Conservation (phyloP, 2,329 filamentous ascomycete species). For the Onygenales sp. region DNA sequence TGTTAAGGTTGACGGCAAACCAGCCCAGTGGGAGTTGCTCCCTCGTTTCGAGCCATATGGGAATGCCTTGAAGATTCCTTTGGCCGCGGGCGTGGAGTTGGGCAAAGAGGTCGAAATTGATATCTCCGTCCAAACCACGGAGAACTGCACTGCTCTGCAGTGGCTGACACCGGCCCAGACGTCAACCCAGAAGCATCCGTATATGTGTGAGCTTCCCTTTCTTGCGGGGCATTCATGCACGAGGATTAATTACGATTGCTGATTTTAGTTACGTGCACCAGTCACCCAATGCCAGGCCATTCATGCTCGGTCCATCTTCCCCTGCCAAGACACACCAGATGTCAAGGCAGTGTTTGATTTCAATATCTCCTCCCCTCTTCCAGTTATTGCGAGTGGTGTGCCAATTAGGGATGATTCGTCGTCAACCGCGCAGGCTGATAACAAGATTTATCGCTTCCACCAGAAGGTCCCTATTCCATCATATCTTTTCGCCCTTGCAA, state of each 20-base stretch:
- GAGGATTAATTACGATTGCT: not conserved
- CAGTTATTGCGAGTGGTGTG: slow-evolving; percentile 86
- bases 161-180: slow-evolving; percentile 93
- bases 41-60: slow-evolving; percentile 61
- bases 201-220: slow-evolving; percentile 56
- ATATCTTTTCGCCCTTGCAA: slow-evolving; percentile 88
- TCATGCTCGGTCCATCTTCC: slow-evolving; percentile 85
- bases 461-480: slow-evolving; percentile 88
- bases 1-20: slow-evolving; percentile 59
- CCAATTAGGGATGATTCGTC: slow-evolving; percentile 42
- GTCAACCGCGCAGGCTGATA: slow-evolving; percentile 44
- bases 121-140: slow-evolving; percentile 70
- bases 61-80: slow-evolving; percentile 37
- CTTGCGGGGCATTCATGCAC: not conserved
- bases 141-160: slow-evolving; percentile 82
- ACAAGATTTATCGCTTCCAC: slow-evolving; percentile 69
- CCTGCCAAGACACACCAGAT: slow-evolving; percentile 94
- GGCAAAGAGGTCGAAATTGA: slow-evolving; percentile 40
- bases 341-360: slow-evolving; percentile 94
- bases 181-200: slow-evolving; percentile 88
- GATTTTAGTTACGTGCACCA: slow-evolving; percentile 12
- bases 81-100: slow-evolving; percentile 39
- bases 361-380: slow-evolving; percentile 73
- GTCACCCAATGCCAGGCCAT: slow-evolving; percentile 96
- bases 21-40: slow-evolving; percentile 61